Evolutionary conservation across 352 stramenopile species (phyloP), one percentile per base, ranked within the genome.

Genomic region (Phytophthora vignae): DNA sequence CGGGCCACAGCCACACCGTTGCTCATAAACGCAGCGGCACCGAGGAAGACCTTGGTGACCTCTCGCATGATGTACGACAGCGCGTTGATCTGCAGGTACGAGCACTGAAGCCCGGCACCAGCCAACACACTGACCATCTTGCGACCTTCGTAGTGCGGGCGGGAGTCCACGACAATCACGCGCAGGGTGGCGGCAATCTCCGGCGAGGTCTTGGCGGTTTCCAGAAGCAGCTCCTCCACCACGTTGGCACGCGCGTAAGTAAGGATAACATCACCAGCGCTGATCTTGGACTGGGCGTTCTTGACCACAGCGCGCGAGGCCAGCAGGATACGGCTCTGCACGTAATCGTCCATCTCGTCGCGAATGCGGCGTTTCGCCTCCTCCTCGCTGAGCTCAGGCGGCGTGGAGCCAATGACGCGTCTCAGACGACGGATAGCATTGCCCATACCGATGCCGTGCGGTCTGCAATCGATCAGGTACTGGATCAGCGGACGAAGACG

Each of bases 1-100:
- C 91, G 88, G 3, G 90, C 87, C 44, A 99, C 84, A 0, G 98
- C 92, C 53, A 94, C 91, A 31, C 97, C 97, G 75, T 99, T 99
- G 73, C 91, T 98, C 89, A 99, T 97, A 67, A 99, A 90, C 22
- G 96, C 96, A 57, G 91, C 91, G 0, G 96, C 96, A 33, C 97
- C 97, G 1, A 99, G 79, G 71, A 99, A 90, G 11, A 99, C 96
- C 77, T 98, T 98, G 53, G 93, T 99, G 10, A 99, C 96, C 54
- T 98, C 91, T 46, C 93, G 94, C 93, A 99, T 98, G 15, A 99
- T 94, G 80, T 98, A 98, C 12, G 94, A 94, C 56, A 99, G 68
- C n/a, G 93, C 95, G 77, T 98, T 97, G 44, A 99, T 89, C 55
- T 98, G 85, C 48, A 99, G 79, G 77, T 99, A 99, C 40, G 91